Conservation (phyloP, 2,329 filamentous ascomycete genomes). For the Botryotinia narcissicola region DNA sequence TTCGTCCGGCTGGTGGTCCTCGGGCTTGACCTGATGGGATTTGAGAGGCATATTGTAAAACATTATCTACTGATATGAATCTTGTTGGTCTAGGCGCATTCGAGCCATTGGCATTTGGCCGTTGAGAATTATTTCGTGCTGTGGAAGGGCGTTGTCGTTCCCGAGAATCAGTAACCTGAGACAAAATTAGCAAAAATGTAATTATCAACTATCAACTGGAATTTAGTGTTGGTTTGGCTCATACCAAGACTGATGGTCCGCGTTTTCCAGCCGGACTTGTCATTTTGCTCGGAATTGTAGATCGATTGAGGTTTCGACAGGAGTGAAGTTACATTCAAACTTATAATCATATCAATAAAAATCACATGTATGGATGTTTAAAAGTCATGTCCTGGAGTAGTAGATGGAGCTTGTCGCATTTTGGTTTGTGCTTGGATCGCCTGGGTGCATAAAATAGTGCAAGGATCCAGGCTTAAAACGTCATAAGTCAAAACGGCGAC, state of each 20-base stretch:
- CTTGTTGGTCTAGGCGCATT: slow-evolving; percentile 54
- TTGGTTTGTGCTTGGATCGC: neutral
- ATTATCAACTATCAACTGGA: neutral
- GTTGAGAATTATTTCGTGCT: slow-evolving; percentile 38
- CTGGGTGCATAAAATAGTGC: slow-evolving; percentile 8
- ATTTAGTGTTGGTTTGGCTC: slow-evolving; percentile 26
- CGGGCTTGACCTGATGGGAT: slow-evolving; percentile 93
- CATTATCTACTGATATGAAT: slow-evolving; percentile 88
- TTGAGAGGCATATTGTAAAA: slow-evolving; percentile 89
- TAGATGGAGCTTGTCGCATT: neutral
- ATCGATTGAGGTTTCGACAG: neutral
- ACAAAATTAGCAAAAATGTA: slow-evolving; percentile 15
- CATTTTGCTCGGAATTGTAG: slow-evolving; percentile 1
- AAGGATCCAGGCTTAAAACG: slow-evolving; percentile 10
- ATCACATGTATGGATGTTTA: neutral
- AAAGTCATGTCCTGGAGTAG: neutral
- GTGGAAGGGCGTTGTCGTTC: slow-evolving; percentile 50
- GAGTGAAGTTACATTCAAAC: slow-evolving; percentile 4
- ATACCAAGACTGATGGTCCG: slow-evolving; percentile 60
- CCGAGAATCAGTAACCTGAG: slow-evolving; percentile 57
- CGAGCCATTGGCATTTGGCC: slow-evolving; percentile 36
- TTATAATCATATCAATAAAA: neutral
- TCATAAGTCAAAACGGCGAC: neutral
- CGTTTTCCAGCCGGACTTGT: slow-evolving; percentile 45
- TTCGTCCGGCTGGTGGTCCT: slow-evolving; percentile 54